phyloP scores from a whole-genome alignment of 1,284 basidiomycete species.

The Papiliotrema laurentii region DNA sequence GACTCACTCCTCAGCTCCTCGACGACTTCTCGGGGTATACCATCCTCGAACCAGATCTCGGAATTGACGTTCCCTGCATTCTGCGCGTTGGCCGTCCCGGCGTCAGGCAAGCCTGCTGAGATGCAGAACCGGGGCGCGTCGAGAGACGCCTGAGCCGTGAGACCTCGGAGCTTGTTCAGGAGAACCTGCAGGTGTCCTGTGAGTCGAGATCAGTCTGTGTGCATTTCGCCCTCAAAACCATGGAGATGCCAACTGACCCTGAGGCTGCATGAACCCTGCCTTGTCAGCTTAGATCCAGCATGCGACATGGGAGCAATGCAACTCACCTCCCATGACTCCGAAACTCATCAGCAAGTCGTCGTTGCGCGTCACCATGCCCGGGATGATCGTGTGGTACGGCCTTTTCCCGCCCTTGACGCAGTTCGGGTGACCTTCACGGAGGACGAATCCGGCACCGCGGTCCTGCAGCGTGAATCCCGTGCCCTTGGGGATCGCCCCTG shows the following conservation, averaged over 20 bases:
- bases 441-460: constrained; percentile 76
- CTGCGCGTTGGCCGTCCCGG: constrained; percentile 50
- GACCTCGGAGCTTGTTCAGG: constrained; percentile 83
- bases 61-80: constrained; percentile 67
- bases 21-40: constrained; percentile 61
- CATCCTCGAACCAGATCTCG: constrained; percentile 83
- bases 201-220: constrained; percentile 4
- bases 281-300: constrained; percentile 10
- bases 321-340: constrained; percentile 75
- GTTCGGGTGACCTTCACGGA: constrained; percentile 79
- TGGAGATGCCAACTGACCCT: constrained; percentile 12
- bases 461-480: constrained; percentile 97
- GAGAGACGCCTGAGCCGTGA: constrained; percentile 65
- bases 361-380: constrained; percentile 76
- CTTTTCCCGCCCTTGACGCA: constrained; percentile 73
- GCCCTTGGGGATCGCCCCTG: constrained; percentile 74
- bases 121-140: constrained; percentile 97
- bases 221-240: background rate
- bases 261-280: constrained; percentile 78
- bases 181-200: constrained; percentile 84
- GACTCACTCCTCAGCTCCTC: constrained; percentile 59
- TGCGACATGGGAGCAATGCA: background rate
- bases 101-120: constrained; percentile 70
- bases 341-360: constrained; percentile 82
- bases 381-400: constrained; percentile 91